Percentiles rank a stretch among this genome's conserved stretches.
Conservation (phyloP, 2,329 filamentous ascomycete species). For the Aspergillus novoparasiticus region DNA sequence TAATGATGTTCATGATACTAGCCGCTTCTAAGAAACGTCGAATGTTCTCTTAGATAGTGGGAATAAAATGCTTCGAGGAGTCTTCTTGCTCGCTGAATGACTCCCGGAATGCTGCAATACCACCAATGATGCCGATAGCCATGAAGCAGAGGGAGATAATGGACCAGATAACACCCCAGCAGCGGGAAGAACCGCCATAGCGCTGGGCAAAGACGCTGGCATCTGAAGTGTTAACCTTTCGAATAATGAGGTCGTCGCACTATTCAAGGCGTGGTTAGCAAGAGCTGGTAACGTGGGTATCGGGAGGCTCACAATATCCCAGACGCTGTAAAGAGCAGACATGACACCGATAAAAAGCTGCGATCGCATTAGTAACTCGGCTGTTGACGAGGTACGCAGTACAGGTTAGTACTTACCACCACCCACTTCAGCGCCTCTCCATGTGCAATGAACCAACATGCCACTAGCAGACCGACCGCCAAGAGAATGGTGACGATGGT, state of each 20-base stretch:
- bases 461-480: constrained; percentile 71
- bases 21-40: background rate
- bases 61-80: constrained; percentile 69
- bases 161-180: constrained; percentile 80
- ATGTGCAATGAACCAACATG: constrained; percentile 78
- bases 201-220: constrained; percentile 76
- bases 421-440: constrained; percentile 73
- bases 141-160: constrained; percentile 72
- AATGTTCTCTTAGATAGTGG: constrained; percentile 36
- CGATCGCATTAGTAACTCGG: background rate
- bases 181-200: constrained; percentile 77
- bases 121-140: constrained; percentile 72
- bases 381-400: too few relatives aligned
- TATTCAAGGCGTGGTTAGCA: constrained; percentile 25
- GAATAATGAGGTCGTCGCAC: constrained; percentile 77
- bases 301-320: constrained; percentile 66
- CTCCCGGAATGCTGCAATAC: constrained; percentile 74
- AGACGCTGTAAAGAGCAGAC: constrained; percentile 77
- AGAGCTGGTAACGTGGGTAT: background rate
- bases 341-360: constrained; percentile 79
- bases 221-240: constrained; percentile 79
- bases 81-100: constrained; percentile 68
- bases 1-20: background rate
- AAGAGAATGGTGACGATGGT: constrained; percentile 71
- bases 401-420: constrained; percentile 51